phyloP scores from a whole-genome alignment of 2,329 filamentous ascomycete species.

The Aaosphaeria pasadenensis region DNA sequence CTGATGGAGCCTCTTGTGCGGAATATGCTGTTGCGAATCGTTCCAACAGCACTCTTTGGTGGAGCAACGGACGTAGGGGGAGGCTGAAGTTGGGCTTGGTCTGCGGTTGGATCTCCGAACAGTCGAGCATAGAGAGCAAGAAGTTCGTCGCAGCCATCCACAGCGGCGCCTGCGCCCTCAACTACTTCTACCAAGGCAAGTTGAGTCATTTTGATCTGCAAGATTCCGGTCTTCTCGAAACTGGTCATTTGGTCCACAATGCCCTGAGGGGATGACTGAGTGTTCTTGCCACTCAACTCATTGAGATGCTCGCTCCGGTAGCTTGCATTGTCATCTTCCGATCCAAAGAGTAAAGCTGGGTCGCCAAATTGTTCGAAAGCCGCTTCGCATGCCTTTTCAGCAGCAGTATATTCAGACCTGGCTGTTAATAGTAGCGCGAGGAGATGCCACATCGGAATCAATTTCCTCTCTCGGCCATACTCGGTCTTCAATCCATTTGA shows the following conservation, averaged over 20 bases:
- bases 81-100: slow-evolving; percentile 36
- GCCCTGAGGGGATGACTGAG: slow-evolving; percentile 35
- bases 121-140: slow-evolving; percentile 77
- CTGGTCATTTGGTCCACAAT: slow-evolving; percentile 77
- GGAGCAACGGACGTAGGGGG: slow-evolving; percentile 55
- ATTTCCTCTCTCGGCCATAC: slow-evolving; percentile 54
- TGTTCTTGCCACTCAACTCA: slow-evolving; percentile 13
- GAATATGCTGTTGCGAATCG: slow-evolving; percentile 74
- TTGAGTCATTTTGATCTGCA: slow-evolving; percentile 97
- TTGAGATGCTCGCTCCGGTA: slow-evolving; percentile 69
- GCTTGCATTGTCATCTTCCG: slow-evolving; percentile 42
- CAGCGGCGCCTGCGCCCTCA: slow-evolving; percentile 79
- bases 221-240: slow-evolving; percentile 77
- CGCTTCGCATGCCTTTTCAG: slow-evolving; percentile 79
- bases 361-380: slow-evolving; percentile 88
- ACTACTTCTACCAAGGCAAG: slow-evolving; percentile 77
- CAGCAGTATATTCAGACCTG: slow-evolving; percentile 78
- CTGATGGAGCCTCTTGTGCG: slow-evolving; percentile 44
- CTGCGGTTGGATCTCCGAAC: slow-evolving; percentile 61
- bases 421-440: slow-evolving; percentile 82
- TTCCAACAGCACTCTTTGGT: slow-evolving; percentile 59
- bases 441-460: slow-evolving; percentile 89
- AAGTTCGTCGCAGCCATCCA: slow-evolving; percentile 84
- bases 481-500: slow-evolving; percentile 22
- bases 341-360: slow-evolving; percentile 66